phyloP scores from a whole-genome alignment of 805 yeast genomes.

The Ogataea salicorniae region DNA sequence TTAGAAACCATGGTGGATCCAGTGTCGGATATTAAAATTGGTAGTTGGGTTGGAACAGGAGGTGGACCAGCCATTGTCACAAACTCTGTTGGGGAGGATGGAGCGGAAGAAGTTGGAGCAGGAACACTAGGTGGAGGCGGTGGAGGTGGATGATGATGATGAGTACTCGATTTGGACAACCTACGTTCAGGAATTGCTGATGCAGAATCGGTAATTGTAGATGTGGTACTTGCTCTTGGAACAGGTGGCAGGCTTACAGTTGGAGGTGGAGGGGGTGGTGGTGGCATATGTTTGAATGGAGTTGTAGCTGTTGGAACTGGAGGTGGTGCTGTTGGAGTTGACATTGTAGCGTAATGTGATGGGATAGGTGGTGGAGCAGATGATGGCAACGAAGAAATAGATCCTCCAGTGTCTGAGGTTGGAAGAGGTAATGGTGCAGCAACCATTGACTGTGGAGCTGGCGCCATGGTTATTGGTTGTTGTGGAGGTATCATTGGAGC shows the following conservation, averaged over 20 bases:
- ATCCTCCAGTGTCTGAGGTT: background rate
- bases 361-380: slow-evolving; percentile 16
- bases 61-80: background rate
- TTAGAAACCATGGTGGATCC: slow-evolving; percentile 6
- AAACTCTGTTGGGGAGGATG: background rate
- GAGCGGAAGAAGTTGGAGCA: slow-evolving; percentile 10
- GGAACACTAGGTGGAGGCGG: slow-evolving; percentile 13
- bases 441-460: slow-evolving; percentile 9
- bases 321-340: slow-evolving; percentile 16
- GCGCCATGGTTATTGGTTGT: slow-evolving; percentile 15
- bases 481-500: slow-evolving; percentile 10
- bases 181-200: slow-evolving; percentile 7
- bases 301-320: slow-evolving; percentile 17
- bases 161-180: background rate
- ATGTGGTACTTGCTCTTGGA: slow-evolving; percentile 17
- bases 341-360: slow-evolving; percentile 8
- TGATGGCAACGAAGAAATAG: slow-evolving; percentile 8
- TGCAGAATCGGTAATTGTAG: slow-evolving; percentile 5
- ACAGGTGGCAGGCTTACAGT: slow-evolving; percentile 20
- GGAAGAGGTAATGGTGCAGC: slow-evolving; percentile 6
- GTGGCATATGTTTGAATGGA: slow-evolving; percentile 14
- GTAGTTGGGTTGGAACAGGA: background rate
- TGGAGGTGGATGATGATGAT: slow-evolving; percentile 9
- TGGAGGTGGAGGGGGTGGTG: slow-evolving; percentile 19
- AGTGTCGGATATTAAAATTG: background rate